phyloP scores from a whole-genome alignment of 2,329 filamentous ascomycete genomes.

The Colletotrichum higginsianum region DNA sequence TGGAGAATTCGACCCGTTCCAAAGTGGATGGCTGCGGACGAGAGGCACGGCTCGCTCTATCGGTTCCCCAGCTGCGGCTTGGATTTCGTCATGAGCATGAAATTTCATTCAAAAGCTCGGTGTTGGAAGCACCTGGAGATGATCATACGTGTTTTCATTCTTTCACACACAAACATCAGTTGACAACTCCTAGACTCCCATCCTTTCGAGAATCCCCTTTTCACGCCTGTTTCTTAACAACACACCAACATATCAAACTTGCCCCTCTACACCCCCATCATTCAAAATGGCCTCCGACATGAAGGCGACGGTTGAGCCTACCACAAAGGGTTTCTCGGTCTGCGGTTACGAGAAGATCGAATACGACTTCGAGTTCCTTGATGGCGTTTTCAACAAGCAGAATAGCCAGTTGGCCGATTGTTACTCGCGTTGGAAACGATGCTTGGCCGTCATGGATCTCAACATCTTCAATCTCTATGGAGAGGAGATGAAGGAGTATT shows the following conservation, averaged over 20 bases:
- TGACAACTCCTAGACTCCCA: background rate
- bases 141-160: no score
- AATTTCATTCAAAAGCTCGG: conserved; percentile 32
- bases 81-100: background rate
- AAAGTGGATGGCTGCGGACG: background rate
- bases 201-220: background rate
- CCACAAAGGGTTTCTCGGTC: conserved; percentile 76
- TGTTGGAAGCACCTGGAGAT: conserved; percentile 17
- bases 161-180: background rate
- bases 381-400: conserved; percentile 74
- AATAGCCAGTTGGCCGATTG: conserved; percentile 75
- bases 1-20: conserved; percentile 1
- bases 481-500: conserved; percentile 76
- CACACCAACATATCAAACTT: background rate
- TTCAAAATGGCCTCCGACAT: conserved; percentile 75
- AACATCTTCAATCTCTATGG: conserved; percentile 81
- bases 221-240: background rate
- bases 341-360: conserved; percentile 83
- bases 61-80: background rate
- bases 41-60: background rate
- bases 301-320: conserved; percentile 76
- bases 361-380: conserved; percentile 82
- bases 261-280: background rate
- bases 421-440: conserved; percentile 76
- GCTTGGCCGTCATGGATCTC: conserved; percentile 78